These are phyloP conservation scores for Castanospermum australe DNA, from an alignment of 306 rosid genomes.

Conservation along the genomic window DNA sequence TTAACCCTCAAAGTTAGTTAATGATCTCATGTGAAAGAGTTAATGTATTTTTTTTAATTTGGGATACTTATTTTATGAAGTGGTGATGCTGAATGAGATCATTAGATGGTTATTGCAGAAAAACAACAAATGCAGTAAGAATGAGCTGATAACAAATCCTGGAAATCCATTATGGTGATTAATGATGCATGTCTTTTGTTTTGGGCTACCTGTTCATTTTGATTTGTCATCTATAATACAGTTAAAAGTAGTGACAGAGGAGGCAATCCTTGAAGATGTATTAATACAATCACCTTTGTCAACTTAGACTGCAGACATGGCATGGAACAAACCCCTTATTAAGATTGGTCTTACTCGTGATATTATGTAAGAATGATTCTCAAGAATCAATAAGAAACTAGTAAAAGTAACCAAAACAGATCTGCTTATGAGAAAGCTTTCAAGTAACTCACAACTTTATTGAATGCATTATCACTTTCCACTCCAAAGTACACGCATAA, in stretches of 20 bases:
- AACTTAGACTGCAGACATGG: neutral
- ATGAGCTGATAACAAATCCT: slow-evolving; percentile 14
- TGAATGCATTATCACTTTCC: slow-evolving; percentile 16
- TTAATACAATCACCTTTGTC: neutral
- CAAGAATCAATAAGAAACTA: slow-evolving; percentile 18
- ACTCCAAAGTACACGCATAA: slow-evolving; percentile 27
- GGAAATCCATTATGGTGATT: neutral
- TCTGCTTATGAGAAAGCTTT: slow-evolving; percentile 20
- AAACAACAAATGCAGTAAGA: neutral
- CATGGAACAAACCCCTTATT: neutral
- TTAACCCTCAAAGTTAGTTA: neutral
- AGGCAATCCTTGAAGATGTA: neutral
- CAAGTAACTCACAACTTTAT: slow-evolving; percentile 38
- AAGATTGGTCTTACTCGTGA: neutral
- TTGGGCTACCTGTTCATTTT: neutral
- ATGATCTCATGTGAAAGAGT: neutral
- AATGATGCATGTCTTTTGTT: neutral
- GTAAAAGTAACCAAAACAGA: slow-evolving; percentile 22
- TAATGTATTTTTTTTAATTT: neutral
- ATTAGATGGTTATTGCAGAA: neutral
- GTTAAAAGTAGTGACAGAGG: neutral
- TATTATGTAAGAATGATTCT: neutral
- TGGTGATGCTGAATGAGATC: neutral
- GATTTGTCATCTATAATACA: neutral
- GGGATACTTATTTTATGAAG: neutral